phyloP scores from a whole-genome alignment of 768 basidiomycete species.

The Leucocoprinus leucothites region DNA sequence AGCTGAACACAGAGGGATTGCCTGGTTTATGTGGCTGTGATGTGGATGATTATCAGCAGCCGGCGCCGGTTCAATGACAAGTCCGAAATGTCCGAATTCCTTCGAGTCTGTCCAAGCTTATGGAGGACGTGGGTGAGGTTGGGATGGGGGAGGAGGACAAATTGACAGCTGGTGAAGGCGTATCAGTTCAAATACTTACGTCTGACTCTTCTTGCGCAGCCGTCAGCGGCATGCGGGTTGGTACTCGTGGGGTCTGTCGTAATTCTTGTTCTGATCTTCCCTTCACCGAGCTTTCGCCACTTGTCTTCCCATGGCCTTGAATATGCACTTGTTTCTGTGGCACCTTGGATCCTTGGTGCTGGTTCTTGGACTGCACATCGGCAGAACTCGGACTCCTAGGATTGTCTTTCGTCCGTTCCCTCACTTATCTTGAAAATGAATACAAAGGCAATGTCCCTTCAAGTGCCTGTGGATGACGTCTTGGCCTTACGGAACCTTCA shows the following conservation, averaged over 20 bases:
- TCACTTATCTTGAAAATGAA: neutral
- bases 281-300: conserved; percentile 7
- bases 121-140: neutral
- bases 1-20: neutral
- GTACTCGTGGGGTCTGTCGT: neutral
- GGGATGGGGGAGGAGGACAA: neutral
- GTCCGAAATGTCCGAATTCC: too few relatives aligned
- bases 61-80: neutral
- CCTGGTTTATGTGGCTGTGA: neutral
- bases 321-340: too few relatives aligned
- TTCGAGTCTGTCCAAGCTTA: neutral
- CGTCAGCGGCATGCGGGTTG: neutral
- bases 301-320: neutral
- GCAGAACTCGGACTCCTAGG: neutral
- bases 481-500: neutral
- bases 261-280: neutral
- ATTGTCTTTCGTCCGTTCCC: neutral
- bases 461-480: neutral
- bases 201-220: neutral
- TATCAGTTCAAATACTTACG: too few relatives aligned
- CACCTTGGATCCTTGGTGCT: too few relatives aligned
- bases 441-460: neutral
- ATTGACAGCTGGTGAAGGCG: neutral
- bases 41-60: neutral
- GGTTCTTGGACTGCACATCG: too few relatives aligned